A percentile compares a stretch with the other conserved stretches of the same genome.
phyloP scores from a whole-genome alignment of 495 filamentous ascomycete genomes.

The Daldinia decipiens region DNA sequence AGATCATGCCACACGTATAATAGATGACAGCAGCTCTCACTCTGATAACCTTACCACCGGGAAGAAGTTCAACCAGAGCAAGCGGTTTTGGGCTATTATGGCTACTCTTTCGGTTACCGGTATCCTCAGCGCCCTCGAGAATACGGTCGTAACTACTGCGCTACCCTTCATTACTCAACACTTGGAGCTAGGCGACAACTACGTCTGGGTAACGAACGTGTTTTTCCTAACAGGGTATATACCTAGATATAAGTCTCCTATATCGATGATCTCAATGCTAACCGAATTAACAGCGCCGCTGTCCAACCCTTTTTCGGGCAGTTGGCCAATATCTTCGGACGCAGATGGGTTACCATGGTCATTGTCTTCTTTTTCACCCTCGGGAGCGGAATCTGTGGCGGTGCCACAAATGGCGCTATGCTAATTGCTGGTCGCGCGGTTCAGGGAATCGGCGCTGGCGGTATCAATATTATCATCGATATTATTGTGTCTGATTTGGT shows the following conservation, averaged over 20 bases:
- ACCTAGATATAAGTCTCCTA: neutral
- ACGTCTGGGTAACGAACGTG: constrained; percentile 70
- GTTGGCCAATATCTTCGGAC: constrained; percentile 57
- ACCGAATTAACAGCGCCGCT: constrained; percentile 50
- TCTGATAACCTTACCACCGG: neutral
- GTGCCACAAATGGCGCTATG: constrained; percentile 56
- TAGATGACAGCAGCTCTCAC: neutral
- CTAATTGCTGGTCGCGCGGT: constrained; percentile 78
- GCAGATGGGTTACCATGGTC: constrained; percentile 49
- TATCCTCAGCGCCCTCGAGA: constrained; percentile 52
- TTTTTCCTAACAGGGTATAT: constrained; percentile 51
- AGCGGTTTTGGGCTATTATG: constrained; percentile 46
- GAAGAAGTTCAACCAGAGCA: constrained; percentile 2
- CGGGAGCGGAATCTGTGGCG: constrained; percentile 52
- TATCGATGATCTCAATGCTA: neutral
- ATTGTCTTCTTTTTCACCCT: constrained; percentile 47
- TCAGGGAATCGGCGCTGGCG: constrained; percentile 80
- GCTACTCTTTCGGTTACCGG: constrained; percentile 32
- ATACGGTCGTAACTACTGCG: constrained; percentile 56
- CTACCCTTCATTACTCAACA: constrained; percentile 47
- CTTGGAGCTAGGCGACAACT: constrained; percentile 35
- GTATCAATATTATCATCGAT: constrained; percentile 75
- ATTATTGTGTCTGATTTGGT: constrained; percentile 80
- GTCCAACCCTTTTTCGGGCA: constrained; percentile 54
- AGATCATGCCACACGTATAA: neutral